Evolutionary conservation across 371 early-diverging fungal genomes (phyloP).

Genomic region (Apophysomyces elegans): DNA sequence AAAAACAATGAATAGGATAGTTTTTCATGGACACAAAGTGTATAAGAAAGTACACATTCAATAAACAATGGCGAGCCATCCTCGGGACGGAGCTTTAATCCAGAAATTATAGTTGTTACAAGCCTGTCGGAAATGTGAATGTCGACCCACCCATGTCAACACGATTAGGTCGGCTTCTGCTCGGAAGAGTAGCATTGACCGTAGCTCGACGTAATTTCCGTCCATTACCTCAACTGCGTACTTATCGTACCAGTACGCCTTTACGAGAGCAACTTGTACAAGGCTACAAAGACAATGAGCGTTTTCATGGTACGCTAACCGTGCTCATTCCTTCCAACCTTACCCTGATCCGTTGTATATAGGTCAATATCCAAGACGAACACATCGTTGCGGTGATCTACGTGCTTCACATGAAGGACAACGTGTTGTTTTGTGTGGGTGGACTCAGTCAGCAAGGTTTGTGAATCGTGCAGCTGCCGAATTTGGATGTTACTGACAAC

Average conservation of each 20-base stretch:
- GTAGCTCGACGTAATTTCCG: conserved; percentile 1
- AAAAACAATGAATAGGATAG: no score
- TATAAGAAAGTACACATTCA: no score
- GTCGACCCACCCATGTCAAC: not conserved
- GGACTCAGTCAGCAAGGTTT: conserved; percentile 75
- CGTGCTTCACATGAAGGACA: conserved; percentile 56
- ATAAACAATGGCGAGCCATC: not conserved
- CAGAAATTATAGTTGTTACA: not conserved
- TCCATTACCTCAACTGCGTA: not conserved
- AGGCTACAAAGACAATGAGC: conserved; percentile 43
- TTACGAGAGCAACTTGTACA: conserved; percentile 19
- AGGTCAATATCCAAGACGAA: conserved; percentile 60
- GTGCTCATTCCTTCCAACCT: not conserved
- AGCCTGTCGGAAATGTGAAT: no score
- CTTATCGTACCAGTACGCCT: not conserved
- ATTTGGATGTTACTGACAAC: not conserved
- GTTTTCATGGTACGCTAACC: conserved; percentile 37
- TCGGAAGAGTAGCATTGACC: not conserved
- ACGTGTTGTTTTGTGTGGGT: conserved; percentile 72
- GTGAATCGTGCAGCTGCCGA: not conserved
- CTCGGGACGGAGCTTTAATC: not conserved
- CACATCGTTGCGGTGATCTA: conserved; percentile 76
- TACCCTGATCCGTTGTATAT: conserved; percentile 1
- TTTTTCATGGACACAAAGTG: no score
- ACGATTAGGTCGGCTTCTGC: conserved; percentile 1